Evolutionary conservation across 768 basidiomycete species (phyloP), one percentile per base, ranked within the genome.

Genomic region (Termitomyces sp.): DNA sequence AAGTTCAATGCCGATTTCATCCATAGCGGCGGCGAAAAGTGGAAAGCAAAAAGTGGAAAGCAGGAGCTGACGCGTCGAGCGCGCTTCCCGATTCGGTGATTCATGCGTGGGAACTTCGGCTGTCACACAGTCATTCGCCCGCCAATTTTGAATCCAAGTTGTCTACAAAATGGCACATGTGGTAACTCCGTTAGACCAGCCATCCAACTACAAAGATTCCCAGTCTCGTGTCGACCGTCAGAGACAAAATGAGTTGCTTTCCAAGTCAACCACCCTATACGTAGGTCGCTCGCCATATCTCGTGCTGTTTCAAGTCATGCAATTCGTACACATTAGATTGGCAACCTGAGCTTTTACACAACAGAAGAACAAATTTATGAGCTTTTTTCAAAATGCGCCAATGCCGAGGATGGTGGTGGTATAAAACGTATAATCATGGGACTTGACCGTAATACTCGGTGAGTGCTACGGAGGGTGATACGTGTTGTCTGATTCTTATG

Each of bases 331-430:
- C 46, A 57, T 53, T 68, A 92, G 91, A 85, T 93, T 72, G 92
- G 92, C 74, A 94, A 94, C 71, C 78, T 94, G 74, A 93, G 92
- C 75, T 94, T 94, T 72, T 94, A 87, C 76, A 94, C 92, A 27
- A 96, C 93, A 51, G 94, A 96, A 76, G 92, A 95, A 74, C 94
- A 97, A 73, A 97, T 94, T 73, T 92, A 92, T 73, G 92, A 93
- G 72, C 75, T 95, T 52, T 96, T 94, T 74, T 82, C 87, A 64
- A 94, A 94, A 84, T 93, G 92, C 68, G 85, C 92, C 53, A 88
- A 82, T 65, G 81, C 91, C 14, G 90, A 92, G 63, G 90, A 92
- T 55, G 87, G 92, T 54, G 92, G 88, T 61, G 96, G 89, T 55
- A 92, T 91, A 67, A 97, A 93, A 68, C 87, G 90, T 66, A 92